These are phyloP conservation scores for Talaromyces wortmannii DNA, from an alignment of 495 filamentous ascomycete species.

Conservation along the genomic window DNA sequence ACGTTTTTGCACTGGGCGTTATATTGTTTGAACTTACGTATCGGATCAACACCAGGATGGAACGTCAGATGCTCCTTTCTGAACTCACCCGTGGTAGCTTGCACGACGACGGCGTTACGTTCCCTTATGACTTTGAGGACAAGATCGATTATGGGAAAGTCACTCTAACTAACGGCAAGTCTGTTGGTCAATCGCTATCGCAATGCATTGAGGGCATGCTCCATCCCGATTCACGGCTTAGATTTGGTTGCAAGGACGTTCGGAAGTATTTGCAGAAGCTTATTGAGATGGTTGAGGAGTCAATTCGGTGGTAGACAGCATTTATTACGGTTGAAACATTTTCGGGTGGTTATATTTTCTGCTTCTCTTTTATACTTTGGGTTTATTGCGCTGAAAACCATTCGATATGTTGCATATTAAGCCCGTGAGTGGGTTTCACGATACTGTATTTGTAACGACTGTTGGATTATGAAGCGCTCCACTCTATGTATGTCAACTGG, in stretches of 20 bases:
- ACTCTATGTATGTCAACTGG: too few relatives aligned
- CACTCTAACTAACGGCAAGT: slow-evolving; percentile 16
- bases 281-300: slow-evolving; percentile 1
- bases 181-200: slow-evolving; percentile 30
- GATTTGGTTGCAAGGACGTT: slow-evolving; percentile 32
- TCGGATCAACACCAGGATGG: slow-evolving; percentile 44
- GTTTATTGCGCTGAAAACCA: too few relatives aligned
- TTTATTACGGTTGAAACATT: neutral
- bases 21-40: slow-evolving; percentile 49
- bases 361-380: too few relatives aligned
- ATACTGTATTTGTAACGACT: too few relatives aligned
- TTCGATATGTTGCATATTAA: too few relatives aligned
- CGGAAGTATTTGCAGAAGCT: slow-evolving; percentile 14
- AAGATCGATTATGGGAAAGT: slow-evolving; percentile 28
- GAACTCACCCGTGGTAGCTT: slow-evolving; percentile 37
- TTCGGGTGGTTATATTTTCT: too few relatives aligned
- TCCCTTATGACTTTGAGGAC: slow-evolving; percentile 29
- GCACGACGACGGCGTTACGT: slow-evolving; percentile 7
- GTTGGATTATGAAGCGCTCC: too few relatives aligned
- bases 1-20: slow-evolving; percentile 48
- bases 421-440: too few relatives aligned
- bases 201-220: slow-evolving; percentile 41
- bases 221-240: slow-evolving; percentile 23
- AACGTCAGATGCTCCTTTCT: slow-evolving; percentile 41
- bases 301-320: neutral